A percentile compares a stretch with the other conserved stretches of the same genome.
Evolutionary conservation across 208 protist genomes (phyloP).

Genomic region (Tetramitus jugosus): DNA sequence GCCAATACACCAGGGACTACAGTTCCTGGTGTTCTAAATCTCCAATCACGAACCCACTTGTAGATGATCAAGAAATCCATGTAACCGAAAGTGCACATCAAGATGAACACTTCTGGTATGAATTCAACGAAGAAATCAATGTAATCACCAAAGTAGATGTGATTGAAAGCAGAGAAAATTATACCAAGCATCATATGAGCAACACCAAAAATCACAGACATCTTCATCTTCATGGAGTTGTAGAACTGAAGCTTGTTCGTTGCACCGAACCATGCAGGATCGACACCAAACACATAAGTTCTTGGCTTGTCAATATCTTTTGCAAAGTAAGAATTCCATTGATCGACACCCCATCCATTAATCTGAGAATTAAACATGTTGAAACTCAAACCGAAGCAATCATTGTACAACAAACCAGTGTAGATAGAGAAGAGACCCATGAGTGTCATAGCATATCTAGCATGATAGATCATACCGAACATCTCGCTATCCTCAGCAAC

Average conservation of each 20-base stretch:
- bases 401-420: constrained; percentile 95
- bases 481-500: constrained; percentile 70
- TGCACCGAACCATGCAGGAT: constrained; percentile 72
- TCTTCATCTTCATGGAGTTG: constrained; percentile 99
- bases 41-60: constrained; percentile 88
- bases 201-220: constrained; percentile 89
- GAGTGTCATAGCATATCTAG: constrained; percentile 86
- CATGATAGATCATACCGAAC: constrained; percentile 67
- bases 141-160: constrained; percentile 70
- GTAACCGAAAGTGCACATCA: constrained; percentile 87
- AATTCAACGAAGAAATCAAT: constrained; percentile 75
- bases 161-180: constrained; percentile 73
- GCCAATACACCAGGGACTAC: constrained; percentile 65
- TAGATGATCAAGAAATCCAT: constrained; percentile 90
- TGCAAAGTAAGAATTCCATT: not conserved
- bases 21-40: constrained; percentile 24
- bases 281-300: constrained; percentile 58
- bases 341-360: not conserved
- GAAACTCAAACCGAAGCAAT: constrained; percentile 65
- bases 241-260: constrained; percentile 91
- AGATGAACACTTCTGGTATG: constrained; percentile 92
- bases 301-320: too few relatives aligned
- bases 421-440: constrained; percentile 92
- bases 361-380: not conserved
- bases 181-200: constrained; percentile 92